Percentiles rank a stretch among this genome's conserved stretches.
Evolutionary conservation across 1,284 basidiomycete species (phyloP).

Genomic region (Inonotus hispidus): DNA sequence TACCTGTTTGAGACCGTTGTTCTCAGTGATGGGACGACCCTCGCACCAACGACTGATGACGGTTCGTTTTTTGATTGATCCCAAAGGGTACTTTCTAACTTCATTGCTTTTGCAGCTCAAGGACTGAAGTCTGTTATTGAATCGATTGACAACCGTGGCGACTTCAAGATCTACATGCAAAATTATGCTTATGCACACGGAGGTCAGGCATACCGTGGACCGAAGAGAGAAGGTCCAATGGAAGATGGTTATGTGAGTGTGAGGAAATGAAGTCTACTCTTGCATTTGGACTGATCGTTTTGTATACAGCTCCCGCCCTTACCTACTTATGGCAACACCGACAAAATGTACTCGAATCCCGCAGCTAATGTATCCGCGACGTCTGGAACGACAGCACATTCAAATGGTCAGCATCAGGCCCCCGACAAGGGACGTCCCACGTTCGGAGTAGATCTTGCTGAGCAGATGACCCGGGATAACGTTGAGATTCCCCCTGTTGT

Average conservation of each 20-base stretch:
- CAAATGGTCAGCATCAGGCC: slow-evolving; percentile 26
- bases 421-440: slow-evolving; percentile 68
- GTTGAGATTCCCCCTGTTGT: slow-evolving; percentile 88
- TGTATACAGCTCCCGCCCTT: slow-evolving; percentile 55
- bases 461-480: slow-evolving; percentile 87
- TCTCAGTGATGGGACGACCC: slow-evolving; percentile 80
- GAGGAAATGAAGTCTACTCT: slow-evolving; percentile 7
- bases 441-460: slow-evolving; percentile 88
- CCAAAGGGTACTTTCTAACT: not conserved
- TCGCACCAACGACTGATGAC: slow-evolving; percentile 74
- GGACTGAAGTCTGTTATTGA: slow-evolving; percentile 88
- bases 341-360: slow-evolving; percentile 23
- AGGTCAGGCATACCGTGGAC: slow-evolving; percentile 53
- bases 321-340: slow-evolving; percentile 35
- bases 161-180: slow-evolving; percentile 97
- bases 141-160: slow-evolving; percentile 87
- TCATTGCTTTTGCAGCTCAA: slow-evolving; percentile 36
- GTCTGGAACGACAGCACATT: slow-evolving; percentile 12
- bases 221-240: slow-evolving; percentile 74
- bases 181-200: slow-evolving; percentile 89
- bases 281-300: slow-evolving; percentile 14
- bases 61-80: slow-evolving; percentile 29
- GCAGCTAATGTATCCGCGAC: slow-evolving; percentile 10
- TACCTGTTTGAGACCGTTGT: slow-evolving; percentile 91
- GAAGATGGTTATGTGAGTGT: slow-evolving; percentile 82